Base-by-base conservation (phyloP, 2,329 filamentous ascomycete genomes). In the Exophiala bonariae region DNA sequence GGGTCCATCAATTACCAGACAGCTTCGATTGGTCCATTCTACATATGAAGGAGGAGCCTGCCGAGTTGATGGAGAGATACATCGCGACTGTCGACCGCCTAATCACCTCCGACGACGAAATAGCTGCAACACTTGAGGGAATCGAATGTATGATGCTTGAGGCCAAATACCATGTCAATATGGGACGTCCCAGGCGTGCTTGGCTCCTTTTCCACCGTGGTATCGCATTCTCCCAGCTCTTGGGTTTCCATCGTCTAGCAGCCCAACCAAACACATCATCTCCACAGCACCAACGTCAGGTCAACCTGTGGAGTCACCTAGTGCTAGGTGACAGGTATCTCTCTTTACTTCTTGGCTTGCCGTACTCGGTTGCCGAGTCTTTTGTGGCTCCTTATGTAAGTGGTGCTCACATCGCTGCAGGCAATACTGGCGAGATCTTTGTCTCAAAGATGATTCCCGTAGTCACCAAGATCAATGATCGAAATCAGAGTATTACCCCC, bases 311-410 rank as follows among this genome's bases (percentile, higher is more conserved):
- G 75, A 60, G 63, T 14, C 52, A 62, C 6, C 52, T 75, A 11
- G 68, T 67, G 49, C 60, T 67, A 17, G 56, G 64, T 2, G 80
- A 83, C 52, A 68, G 78, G 22, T 73, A 75, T 51, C 57, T 79
- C 4, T 76, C 76, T 18, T 58, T 79, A 14, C 64, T 79, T n/a
- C 66, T 81, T 3, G 79, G 79, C 10, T 67, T 81, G 5, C 79
- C 79, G 2, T 70, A 69, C 44, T 66, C 63, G 2, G 60, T 72
- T 13, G 54, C 65, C 1, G 66, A 68, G 20, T 44, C 51, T 17
- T 63, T 61, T 38, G 62, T 61, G 14, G 41, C 56, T 11, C 60
- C 66, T 3, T 64, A 67, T 39, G 48, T 65, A 28, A 44, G 56
- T 52, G 33, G 54, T 52, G 16, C 47, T 60, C 40, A 54, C 23